These are phyloP conservation scores for Saccharomycopsis oosterbeekiorum DNA, from an alignment of 805 yeast species.

Conservation along the genomic window DNA sequence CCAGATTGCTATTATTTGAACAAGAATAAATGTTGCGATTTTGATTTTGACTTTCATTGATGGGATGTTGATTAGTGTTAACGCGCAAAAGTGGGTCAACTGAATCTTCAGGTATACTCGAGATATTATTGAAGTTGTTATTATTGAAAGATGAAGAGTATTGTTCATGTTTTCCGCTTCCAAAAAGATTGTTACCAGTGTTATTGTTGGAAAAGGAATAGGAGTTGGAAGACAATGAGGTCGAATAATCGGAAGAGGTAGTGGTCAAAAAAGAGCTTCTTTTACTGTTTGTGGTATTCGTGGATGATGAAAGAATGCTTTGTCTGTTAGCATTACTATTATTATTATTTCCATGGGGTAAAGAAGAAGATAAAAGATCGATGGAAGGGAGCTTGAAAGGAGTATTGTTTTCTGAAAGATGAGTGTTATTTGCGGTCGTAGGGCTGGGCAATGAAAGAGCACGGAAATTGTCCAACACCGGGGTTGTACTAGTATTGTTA, in stretches of 20 bases:
- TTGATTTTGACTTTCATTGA: not conserved
- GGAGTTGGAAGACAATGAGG: not conserved
- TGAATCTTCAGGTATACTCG: not conserved
- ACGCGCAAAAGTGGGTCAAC: not conserved
- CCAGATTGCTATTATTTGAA: not conserved
- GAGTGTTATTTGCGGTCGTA: not conserved
- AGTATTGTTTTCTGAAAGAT: not conserved
- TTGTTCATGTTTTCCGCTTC: not conserved
- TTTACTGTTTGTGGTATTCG: slow-evolving; percentile 2
- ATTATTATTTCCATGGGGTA: not conserved
- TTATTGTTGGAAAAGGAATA: not conserved
- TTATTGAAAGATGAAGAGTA: not conserved
- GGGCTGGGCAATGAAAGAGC: not conserved
- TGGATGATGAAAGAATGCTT: slow-evolving; percentile 10
- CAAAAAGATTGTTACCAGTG: not conserved
- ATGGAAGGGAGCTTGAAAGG: not conserved
- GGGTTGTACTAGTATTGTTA: not conserved
- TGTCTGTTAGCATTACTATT: slow-evolving; percentile 1
- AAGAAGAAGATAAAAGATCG: not conserved
- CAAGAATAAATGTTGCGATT: not conserved
- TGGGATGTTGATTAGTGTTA: not conserved
- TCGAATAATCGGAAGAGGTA: slow-evolving; percentile 6
- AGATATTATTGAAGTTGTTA: not conserved
- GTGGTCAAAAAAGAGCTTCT: slow-evolving; percentile 14
- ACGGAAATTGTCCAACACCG: not conserved